A percentile compares a stretch with the other conserved stretches of the same genome.
These are phyloP conservation scores for Eucommia ulmoides DNA, from an alignment of 257 asterid species.

Conservation along the genomic window DNA sequence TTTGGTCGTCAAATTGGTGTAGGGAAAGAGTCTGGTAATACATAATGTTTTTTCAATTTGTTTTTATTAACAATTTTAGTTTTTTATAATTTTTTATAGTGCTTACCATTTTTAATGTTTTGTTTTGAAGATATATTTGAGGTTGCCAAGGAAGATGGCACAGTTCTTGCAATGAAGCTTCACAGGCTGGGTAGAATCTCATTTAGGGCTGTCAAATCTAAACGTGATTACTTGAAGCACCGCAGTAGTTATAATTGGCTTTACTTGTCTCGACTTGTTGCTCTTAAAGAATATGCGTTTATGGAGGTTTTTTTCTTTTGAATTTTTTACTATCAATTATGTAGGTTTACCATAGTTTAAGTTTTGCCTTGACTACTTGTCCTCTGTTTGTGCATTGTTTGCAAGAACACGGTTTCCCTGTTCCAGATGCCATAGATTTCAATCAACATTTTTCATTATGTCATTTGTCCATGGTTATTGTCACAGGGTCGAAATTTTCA, in stretches of 20 bases:
- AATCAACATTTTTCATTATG: conserved; percentile 93
- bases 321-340: no score
- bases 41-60: conserved; percentile 6
- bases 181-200: conserved; percentile 96
- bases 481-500: no score
- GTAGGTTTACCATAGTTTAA: no score
- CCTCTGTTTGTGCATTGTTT: conserved; percentile 51
- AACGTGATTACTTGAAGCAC: conserved; percentile 97
- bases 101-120: no score
- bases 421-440: conserved; percentile 93
- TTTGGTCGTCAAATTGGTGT: conserved; percentile 98
- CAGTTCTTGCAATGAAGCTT: conserved; percentile 86
- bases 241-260: conserved; percentile 92
- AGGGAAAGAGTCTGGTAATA: conserved; percentile 91
- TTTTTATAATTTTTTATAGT: no score
- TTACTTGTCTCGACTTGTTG: conserved; percentile 93
- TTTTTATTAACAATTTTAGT: background rate
- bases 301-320: conserved; percentile 92
- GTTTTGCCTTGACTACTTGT: no score
- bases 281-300: conserved; percentile 92
- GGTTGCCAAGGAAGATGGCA: conserved; percentile 94
- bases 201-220: conserved; percentile 91
- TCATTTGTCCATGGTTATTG: conserved; percentile 87
- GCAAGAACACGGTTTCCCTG: conserved; percentile 86
- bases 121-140: conserved; percentile 67